Conservation (phyloP, 2,329 filamentous ascomycete species). For the Cercospora sojina region DNA sequence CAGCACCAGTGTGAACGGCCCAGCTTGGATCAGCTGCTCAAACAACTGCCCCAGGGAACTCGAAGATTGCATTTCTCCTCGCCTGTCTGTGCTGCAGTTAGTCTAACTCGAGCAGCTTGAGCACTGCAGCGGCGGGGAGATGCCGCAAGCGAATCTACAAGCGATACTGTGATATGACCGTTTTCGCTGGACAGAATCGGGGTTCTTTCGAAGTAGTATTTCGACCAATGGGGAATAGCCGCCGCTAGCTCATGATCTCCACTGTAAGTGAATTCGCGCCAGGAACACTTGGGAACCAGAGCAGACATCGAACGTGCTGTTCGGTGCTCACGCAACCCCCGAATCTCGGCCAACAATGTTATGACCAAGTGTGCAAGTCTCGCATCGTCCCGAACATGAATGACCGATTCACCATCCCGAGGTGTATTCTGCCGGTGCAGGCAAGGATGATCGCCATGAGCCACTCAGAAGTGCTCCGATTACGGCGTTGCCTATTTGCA, state of each 20-base stretch:
- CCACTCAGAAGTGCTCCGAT: conserved; percentile 11
- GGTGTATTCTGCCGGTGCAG: not conserved
- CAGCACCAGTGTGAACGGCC: not conserved
- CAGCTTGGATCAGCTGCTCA: not conserved
- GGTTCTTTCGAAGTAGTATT: not conserved
- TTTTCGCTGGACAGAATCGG: not conserved
- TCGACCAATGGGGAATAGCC: not conserved
- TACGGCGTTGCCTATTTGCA: not conserved
- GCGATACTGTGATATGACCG: not conserved
- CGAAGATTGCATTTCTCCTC: not conserved
- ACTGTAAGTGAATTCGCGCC: not conserved
- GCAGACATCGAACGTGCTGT: not conserved
- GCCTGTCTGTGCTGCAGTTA: not conserved
- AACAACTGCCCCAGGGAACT: not conserved
- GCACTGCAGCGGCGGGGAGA: not conserved
- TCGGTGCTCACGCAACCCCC: not conserved
- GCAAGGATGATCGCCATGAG: conserved; percentile 5
- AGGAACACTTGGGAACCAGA: not conserved
- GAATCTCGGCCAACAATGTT: not conserved
- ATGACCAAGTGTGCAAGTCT: not conserved
- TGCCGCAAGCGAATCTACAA: not conserved
- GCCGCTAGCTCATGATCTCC: not conserved
- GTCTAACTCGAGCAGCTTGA: not conserved
- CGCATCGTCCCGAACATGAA: not conserved
- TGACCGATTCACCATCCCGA: not conserved